Percentiles rank a stretch among this genome's conserved stretches.
Evolutionary conservation across 495 filamentous ascomycete species (phyloP).

Genomic region (Hypoxylon rickii): DNA sequence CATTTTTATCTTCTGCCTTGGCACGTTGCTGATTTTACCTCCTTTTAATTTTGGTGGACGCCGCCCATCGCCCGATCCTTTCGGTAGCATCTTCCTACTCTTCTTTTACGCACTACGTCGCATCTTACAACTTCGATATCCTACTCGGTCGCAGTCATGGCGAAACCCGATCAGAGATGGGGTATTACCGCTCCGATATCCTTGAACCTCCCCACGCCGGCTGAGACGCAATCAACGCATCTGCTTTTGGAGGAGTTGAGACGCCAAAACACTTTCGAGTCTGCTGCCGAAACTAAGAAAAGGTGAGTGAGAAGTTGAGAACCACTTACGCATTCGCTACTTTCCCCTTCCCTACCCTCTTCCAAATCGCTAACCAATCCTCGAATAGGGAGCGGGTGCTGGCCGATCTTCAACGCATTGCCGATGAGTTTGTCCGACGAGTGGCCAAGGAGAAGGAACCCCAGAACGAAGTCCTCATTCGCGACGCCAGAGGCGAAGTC

Average conservation of each 20-base stretch:
- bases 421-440: conserved; percentile 79
- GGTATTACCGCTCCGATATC: conserved; percentile 90
- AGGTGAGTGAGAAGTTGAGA: conserved; percentile 60
- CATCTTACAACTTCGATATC: neutral
- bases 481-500: conserved; percentile 83
- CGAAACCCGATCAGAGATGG: conserved; percentile 51
- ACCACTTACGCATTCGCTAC: no score
- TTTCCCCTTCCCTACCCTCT: no score
- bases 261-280: conserved; percentile 89
- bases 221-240: conserved; percentile 75
- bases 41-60: no score
- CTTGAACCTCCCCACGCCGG: conserved; percentile 68
- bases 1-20: conserved; percentile 1
- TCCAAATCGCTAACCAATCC: conserved; percentile 13
- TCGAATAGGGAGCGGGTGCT: conserved; percentile 56
- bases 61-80: no score
- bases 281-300: conserved; percentile 74
- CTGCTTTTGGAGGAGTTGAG: conserved; percentile 80
- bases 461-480: conserved; percentile 72
- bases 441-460: conserved; percentile 75
- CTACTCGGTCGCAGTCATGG: conserved; percentile 18
- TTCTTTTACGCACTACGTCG: neutral
- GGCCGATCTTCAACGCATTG: conserved; percentile 72
- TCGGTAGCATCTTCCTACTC: no score
- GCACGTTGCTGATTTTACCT: conserved; percentile 1